phyloP scores from a whole-genome alignment of 805 yeast species.

The Metschnikowia cerradonensis region DNA sequence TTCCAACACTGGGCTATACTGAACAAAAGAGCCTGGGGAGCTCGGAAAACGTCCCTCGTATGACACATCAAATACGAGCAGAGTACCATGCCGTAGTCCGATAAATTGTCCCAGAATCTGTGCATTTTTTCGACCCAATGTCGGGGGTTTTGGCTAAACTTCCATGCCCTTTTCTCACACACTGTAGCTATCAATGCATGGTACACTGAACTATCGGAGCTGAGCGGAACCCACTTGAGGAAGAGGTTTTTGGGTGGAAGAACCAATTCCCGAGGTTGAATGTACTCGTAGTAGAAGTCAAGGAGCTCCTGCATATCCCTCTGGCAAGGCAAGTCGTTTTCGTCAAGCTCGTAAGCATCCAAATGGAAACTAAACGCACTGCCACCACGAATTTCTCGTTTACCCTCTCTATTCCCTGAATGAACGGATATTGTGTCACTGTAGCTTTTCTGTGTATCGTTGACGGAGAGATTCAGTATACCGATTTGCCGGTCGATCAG shows the following conservation, averaged over 20 bases:
- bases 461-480: conserved; percentile 1
- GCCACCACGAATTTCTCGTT: neutral
- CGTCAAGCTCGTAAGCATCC: conserved; percentile 14
- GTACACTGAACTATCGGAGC: conserved; percentile 20
- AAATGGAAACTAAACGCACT: neutral
- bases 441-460: neutral
- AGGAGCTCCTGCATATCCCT: conserved; percentile 16
- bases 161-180: conserved; percentile 9
- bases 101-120: conserved; percentile 24
- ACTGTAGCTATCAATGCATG: conserved; percentile 26
- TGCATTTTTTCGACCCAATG: conserved; percentile 21
- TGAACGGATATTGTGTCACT: neutral
- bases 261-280: conserved; percentile 21
- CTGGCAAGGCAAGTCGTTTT: conserved; percentile 25
- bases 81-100: conserved; percentile 25
- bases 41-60: conserved; percentile 10
- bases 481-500: conserved; percentile 3
- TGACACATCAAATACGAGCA: conserved; percentile 20
- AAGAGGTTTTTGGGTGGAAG: conserved; percentile 20
- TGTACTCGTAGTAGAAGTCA: conserved; percentile 21
- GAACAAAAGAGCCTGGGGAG: conserved; percentile 12
- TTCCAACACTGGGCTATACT: conserved; percentile 19
- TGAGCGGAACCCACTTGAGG: conserved; percentile 19
- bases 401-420: neutral
- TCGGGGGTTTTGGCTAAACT: conserved; percentile 15